Percentiles rank a stretch among this genome's conserved stretches.
These are phyloP conservation scores for Tolypocladium inflatum DNA, from an alignment of 2,329 filamentous ascomycete genomes.

Conservation along the genomic window DNA sequence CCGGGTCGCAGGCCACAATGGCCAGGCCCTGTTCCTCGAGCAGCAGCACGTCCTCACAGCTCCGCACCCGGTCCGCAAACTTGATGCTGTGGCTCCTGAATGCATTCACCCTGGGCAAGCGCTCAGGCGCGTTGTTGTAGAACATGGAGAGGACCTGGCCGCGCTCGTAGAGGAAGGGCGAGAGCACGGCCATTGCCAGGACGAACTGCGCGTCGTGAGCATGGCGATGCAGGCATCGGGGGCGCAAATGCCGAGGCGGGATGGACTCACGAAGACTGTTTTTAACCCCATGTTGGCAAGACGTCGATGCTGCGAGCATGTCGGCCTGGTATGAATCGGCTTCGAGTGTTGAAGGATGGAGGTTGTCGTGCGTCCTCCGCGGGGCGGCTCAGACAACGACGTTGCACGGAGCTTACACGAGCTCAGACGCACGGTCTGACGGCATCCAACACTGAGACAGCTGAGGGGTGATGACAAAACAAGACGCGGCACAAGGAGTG, in stretches of 20 bases:
- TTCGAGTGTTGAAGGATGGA: too few species aligned
- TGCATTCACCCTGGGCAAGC: conserved; percentile 16
- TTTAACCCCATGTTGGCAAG: not conserved
- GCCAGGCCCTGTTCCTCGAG: conserved; percentile 24
- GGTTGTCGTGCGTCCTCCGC: too few species aligned
- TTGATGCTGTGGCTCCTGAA: conserved; percentile 18
- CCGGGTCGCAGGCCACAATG: conserved; percentile 27
- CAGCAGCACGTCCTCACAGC: conserved; percentile 29
- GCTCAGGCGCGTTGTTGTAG: conserved; percentile 18
- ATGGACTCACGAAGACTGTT: not conserved
- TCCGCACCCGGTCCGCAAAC: conserved; percentile 26
- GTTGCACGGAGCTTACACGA: not conserved
- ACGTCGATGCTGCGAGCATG: not conserved
- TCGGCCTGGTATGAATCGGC: not conserved
- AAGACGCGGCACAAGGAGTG: not conserved
- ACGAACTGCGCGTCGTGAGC: not conserved
- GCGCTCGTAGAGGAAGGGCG: conserved; percentile 8
- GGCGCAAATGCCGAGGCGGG: not conserved
- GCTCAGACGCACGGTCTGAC: not conserved
- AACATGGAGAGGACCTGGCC: conserved; percentile 10
- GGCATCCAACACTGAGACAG: too few species aligned
- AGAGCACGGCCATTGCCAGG: conserved; percentile 3
- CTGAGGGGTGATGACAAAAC: not conserved
- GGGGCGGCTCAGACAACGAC: too few species aligned
- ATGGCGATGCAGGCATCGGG: not conserved